A percentile compares a stretch with the other conserved stretches of the same genome.
These are phyloP conservation scores for Quercus alba DNA, from an alignment of 306 rosid species.

Conservation along the genomic window DNA sequence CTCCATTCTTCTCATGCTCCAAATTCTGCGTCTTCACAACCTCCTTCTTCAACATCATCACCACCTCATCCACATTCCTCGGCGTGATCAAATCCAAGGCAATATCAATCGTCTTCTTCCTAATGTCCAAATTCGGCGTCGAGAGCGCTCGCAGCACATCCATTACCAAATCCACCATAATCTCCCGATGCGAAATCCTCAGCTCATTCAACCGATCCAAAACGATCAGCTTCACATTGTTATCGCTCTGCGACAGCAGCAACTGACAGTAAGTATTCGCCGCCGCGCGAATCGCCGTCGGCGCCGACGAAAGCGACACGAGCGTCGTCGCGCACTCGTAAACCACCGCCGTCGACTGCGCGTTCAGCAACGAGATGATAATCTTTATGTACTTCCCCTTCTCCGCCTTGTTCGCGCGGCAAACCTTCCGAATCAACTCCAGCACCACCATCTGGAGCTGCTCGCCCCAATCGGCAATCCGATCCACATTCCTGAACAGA, in stretches of 20 bases:
- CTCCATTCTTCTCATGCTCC: constrained; percentile 97
- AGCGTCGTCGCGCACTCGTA: constrained; percentile 94
- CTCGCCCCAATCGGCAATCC: constrained; percentile 80
- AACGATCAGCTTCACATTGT: constrained; percentile 89
- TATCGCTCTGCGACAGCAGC: constrained; percentile 88
- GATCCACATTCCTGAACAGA: constrained; percentile 57
- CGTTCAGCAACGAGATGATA: constrained; percentile 64
- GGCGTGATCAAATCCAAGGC: constrained; percentile 82
- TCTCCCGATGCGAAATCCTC: constrained; percentile 68
- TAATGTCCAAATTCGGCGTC: no score
- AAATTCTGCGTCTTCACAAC: constrained; percentile 90
- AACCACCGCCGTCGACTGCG: constrained; percentile 75
- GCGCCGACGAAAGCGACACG: constrained; percentile 86
- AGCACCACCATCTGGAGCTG: constrained; percentile 89
- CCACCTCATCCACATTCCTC: constrained; percentile 85
- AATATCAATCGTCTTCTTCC: no score
- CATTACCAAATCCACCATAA: constrained; percentile 91
- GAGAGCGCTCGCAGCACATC: constrained; percentile 94
- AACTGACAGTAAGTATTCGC: constrained; percentile 79
- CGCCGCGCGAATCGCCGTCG: constrained; percentile 88
- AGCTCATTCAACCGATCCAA: constrained; percentile 85
- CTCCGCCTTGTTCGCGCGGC: constrained; percentile 70
- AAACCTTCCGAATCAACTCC: constrained; percentile 86
- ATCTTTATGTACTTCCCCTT: constrained; percentile 88
- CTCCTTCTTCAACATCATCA: constrained; percentile 91